Conservation (phyloP, 257 asterid species). For the Cynanchum wilfordii region DNA sequence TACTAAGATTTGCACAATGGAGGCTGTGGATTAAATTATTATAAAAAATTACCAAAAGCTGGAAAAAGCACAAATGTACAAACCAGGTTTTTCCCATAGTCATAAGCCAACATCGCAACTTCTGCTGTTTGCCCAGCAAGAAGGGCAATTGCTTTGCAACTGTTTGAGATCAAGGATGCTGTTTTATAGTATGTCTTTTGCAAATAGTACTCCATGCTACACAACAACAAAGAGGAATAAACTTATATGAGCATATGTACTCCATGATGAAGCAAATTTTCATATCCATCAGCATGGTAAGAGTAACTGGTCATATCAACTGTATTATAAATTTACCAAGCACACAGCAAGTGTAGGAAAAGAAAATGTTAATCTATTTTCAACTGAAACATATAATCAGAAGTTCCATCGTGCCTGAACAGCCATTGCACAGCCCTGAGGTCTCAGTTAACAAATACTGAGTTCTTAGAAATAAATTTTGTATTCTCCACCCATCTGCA, state of each 20-base stretch:
- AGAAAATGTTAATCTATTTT: background rate
- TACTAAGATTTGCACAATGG: background rate
- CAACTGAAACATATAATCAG: background rate
- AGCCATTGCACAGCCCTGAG: background rate
- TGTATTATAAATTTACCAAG: background rate
- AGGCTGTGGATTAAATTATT: background rate
- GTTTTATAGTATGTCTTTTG: slow-evolving; percentile 96
- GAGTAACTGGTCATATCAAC: background rate
- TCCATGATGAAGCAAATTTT: too few relatives aligned
- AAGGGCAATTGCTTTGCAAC: slow-evolving; percentile 87
- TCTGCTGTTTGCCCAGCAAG: slow-evolving; percentile 93
- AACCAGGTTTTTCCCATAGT: slow-evolving; percentile 93
- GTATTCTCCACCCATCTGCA: background rate
- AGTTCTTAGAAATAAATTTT: background rate
- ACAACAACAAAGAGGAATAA: slow-evolving; percentile 17
- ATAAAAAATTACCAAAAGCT: background rate
- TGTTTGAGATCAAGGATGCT: slow-evolving; percentile 90
- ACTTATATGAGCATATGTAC: background rate
- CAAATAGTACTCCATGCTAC: slow-evolving; percentile 98
- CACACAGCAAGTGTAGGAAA: background rate
- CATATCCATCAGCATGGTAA: background rate
- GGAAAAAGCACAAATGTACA: slow-evolving; percentile 15
- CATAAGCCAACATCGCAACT: slow-evolving; percentile 81
- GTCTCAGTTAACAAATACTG: background rate
- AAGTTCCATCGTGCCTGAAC: background rate